Evolutionary conservation across 176 grass and related monocot species (phyloP), one percentile per base, ranked within the genome.

Genomic region (Cocos nucifera): DNA sequence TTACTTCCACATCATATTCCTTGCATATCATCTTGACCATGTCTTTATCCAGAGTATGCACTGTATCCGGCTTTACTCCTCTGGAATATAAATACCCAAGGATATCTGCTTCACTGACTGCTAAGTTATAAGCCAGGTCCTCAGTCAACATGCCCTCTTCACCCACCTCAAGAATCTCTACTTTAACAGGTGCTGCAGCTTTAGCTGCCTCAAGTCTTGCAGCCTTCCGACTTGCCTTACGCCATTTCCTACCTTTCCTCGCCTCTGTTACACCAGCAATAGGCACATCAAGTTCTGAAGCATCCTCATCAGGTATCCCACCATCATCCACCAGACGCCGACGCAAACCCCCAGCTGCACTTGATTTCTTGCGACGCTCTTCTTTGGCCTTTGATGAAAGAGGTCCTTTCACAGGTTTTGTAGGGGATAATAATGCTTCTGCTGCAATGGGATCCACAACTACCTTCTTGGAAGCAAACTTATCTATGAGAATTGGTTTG

Each of bases 21-120:
- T 79, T 82, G 72, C 91, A 96, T 66, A 96, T 82, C 75, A 96
- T 90, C 83, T 87, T 90, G 72, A 96, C 91, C 77, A 91, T 72
- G 79, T 88, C 92, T 74, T 79, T 90, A 76, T 90, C 81, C 54
- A 97, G 68, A 65, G 68, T 74, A 12, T 84, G 81, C 57, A 82
- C 86, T 53, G 79, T 75, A 53, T 85, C 80, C 23, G 74, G 67
- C 69, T 70, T 86, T 76, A 69, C 77, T 54, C 77, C 77, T 75
- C 68, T 90, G 23, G 79, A 69, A 12, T 65, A 91, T 19, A 91
- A 79, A 76, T 75, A 91, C 7, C 61, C 62, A 56, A 86, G 56
- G 79, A 91, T 91, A 77, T 91, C 83, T 29, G 73, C 78, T 67
- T 87, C 88, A 15, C 53, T 61, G 55, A 87, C 57, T 62, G 87